Evolutionary conservation across 2,329 filamentous ascomycete species (phyloP).

Genomic region (Fusarium sororula): DNA sequence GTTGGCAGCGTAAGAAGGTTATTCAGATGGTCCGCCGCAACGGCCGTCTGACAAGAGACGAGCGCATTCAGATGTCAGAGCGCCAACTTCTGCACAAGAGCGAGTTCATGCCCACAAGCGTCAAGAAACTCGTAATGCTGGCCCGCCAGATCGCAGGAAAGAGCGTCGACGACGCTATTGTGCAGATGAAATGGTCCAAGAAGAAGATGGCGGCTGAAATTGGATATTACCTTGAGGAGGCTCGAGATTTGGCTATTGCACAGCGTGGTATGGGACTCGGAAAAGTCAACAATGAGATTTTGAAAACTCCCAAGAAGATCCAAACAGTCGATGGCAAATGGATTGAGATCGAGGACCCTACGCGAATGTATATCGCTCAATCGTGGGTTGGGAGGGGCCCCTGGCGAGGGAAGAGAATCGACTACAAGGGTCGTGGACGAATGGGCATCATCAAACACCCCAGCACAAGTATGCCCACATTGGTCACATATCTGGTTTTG

Average conservation of each 20-base stretch:
- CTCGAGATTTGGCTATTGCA: constrained; percentile 82
- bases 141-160: constrained; percentile 92
- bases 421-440: constrained; percentile 80
- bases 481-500: background rate
- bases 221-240: constrained; percentile 79
- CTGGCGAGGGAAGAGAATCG: constrained; percentile 64
- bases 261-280: constrained; percentile 85
- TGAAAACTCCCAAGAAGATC: constrained; percentile 60
- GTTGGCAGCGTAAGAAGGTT: constrained; percentile 87
- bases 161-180: constrained; percentile 90
- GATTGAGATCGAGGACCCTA: constrained; percentile 75
- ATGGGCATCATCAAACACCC: constrained; percentile 75
- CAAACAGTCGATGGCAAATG: constrained; percentile 78
- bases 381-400: constrained; percentile 89
- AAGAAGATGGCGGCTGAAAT: constrained; percentile 91
- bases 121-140: constrained; percentile 91
- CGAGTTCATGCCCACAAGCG: constrained; percentile 79
- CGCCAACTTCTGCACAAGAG: constrained; percentile 67
- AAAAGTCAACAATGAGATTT: constrained; percentile 51
- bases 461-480: constrained; percentile 72
- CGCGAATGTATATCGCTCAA: constrained; percentile 88
- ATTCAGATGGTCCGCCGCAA: constrained; percentile 76
- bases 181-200: constrained; percentile 94
- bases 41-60: constrained; percentile 61
- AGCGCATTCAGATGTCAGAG: constrained; percentile 73